Conservation (phyloP, 2,329 filamentous ascomycete species). For the Aspergillus sp. region DNA sequence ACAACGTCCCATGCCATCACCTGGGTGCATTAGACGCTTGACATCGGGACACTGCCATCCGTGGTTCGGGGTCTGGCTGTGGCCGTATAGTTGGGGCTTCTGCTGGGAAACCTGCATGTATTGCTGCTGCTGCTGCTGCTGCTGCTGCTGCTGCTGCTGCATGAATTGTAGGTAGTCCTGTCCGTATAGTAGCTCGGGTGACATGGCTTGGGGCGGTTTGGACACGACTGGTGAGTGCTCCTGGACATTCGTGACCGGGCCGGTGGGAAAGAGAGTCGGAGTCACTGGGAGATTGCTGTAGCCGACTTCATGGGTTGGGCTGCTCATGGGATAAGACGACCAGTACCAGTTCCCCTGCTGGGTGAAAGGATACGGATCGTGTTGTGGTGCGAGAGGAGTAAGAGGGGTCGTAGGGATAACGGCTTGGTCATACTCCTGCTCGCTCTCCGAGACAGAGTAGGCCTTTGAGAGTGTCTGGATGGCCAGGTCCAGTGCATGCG, state of each 20-base stretch:
- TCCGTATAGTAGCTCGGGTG: constrained; percentile 28
- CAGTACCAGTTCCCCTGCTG: constrained; percentile 33
- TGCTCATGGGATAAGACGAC: constrained; percentile 23
- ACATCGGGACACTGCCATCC: too few species aligned
- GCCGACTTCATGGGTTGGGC: constrained; percentile 34
- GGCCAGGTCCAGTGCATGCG: constrained; percentile 34
- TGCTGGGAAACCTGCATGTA: not conserved
- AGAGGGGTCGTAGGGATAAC: too few species aligned
- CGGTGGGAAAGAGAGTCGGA: too few species aligned
- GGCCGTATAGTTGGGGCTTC: too few species aligned
- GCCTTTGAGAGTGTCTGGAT: constrained; percentile 37
- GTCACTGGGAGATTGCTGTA: too few species aligned
- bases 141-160: constrained; percentile 23
- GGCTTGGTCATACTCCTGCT: constrained; percentile 23
- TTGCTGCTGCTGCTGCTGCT: constrained; percentile 24
- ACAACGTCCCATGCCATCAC: too few species aligned
- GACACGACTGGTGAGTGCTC: constrained; percentile 29
- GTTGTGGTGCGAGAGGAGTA: too few species aligned
- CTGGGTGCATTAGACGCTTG: too few species aligned
- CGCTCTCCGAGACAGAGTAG: constrained; percentile 34
- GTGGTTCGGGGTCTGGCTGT: too few species aligned
- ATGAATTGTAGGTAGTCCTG: constrained; percentile 36
- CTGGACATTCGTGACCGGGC: constrained; percentile 11
- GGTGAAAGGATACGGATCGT: constrained; percentile 36
- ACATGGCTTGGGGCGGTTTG: constrained; percentile 25